A percentile compares a stretch with the other conserved stretches of the same genome.
Conservation (phyloP, 495 filamentous ascomycete genomes). For the Hypoxylon lienhwacheense region DNA sequence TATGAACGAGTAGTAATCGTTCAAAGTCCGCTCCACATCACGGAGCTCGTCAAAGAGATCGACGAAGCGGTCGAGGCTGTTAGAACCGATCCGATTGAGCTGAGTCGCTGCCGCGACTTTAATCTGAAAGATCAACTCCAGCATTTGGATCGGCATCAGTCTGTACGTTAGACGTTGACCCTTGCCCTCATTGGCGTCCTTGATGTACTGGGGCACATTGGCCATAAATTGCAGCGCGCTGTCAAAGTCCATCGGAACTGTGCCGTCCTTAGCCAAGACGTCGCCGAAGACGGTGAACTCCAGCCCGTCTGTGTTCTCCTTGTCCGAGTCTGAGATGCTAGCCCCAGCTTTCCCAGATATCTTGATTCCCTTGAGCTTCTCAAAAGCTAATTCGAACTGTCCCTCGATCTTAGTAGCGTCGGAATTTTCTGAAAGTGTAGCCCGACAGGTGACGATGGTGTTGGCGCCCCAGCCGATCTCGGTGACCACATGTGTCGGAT, state of each 20-base stretch:
- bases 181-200: not conserved
- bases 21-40: not conserved
- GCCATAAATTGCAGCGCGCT: not conserved
- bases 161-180: not conserved
- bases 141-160: not conserved
- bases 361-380: not conserved
- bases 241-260: not conserved
- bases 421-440: not conserved
- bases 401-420: not conserved
- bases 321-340: not conserved
- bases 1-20: not conserved
- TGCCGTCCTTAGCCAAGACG: not conserved
- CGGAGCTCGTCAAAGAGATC: not conserved
- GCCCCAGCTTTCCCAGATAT: not conserved
- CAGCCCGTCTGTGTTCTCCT: not conserved
- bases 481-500: not conserved
- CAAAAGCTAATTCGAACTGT: not conserved
- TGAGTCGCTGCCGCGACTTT: not conserved
- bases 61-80: not conserved
- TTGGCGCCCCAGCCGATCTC: not conserved
- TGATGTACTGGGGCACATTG: not conserved
- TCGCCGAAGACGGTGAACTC: not conserved
- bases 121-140: not conserved
- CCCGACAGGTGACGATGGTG: not conserved
- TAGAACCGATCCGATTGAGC: not conserved